Base-by-base conservation (phyloP, 2,329 filamentous ascomycete species). In the Colletotrichum lentis region DNA sequence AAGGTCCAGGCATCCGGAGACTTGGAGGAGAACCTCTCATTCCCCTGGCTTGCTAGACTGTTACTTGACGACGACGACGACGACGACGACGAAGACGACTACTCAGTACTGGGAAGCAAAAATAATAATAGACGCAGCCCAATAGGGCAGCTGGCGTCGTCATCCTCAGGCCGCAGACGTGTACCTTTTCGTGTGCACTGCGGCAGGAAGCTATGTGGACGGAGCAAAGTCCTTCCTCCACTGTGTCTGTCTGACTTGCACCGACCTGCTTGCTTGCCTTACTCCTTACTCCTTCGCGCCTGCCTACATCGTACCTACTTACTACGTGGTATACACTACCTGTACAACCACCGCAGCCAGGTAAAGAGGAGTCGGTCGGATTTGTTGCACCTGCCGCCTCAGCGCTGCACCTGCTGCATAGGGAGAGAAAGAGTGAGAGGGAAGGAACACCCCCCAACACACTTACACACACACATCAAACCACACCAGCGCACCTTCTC, bases 111-210 rank as follows among this genome's bases (percentile, higher is more conserved):
- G 27, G 27, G 27, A 31, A 31, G 27, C 27, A 31, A 31, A 31
- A 31, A 31, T 1, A 31, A 31, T 6, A 44, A 43, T 20, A 27
- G 31, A 31, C 31, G 35, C 44, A 6, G 20, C 66, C 62, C 49
- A 66, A 69, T 67, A 44, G 46, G 56, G 66, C 56, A 69, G 67
- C 35, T 58, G 67, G 67, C 67, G 66, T 69, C 67, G 67, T 69
- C 67, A 69, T 62, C 67, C 63, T 67, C 52, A 69, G 67, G 63
- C 49, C 50, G 57, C 57, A 67, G 63, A 67, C 63, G 39, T 44
- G 47, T 39, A 41, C 57, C 46, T 47, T 50, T 41, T 27, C 31
- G 35, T 53, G 35, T 35, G 22, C 41, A 16, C 35, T 41, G 52
- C n/a, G 18, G 52, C 52, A 63, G 16, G 27, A 58, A 20, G 27